These are phyloP conservation scores for Orobanche coerulescens DNA, from an alignment of 257 asterid genomes.

Conservation along the genomic window DNA sequence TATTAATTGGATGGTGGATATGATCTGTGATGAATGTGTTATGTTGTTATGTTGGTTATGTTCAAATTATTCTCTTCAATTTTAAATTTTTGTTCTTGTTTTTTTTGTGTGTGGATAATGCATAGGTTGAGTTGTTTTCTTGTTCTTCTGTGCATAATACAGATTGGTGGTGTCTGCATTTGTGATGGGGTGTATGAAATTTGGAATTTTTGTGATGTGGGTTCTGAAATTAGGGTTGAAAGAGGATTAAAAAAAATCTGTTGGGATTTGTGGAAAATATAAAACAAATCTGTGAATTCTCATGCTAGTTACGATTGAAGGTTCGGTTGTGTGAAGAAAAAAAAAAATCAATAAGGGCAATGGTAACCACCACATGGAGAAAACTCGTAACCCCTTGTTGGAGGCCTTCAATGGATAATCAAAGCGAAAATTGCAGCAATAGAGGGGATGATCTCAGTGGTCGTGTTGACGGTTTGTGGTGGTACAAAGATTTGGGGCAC, in stretches of 20 bases:
- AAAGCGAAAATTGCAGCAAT: conserved; percentile 35
- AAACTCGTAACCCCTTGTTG: conserved; percentile 63
- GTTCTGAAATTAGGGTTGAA: not conserved
- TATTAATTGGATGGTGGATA: too few species aligned
- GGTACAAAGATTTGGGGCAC: conserved; percentile 65
- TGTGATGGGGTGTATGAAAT: not conserved
- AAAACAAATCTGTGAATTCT: too few species aligned
- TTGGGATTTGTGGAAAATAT: not conserved
- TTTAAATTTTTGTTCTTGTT: not conserved
- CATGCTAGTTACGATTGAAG: too few species aligned
- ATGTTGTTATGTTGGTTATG: not conserved
- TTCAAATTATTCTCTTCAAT: not conserved
- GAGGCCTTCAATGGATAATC: conserved; percentile 41
- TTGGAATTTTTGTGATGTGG: not conserved
- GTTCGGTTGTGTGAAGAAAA: not conserved
- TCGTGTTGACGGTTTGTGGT: conserved; percentile 57
- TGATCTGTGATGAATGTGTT: too few species aligned
- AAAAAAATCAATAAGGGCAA: conserved; percentile 29
- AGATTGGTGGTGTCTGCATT: not conserved
- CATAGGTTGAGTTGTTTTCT: too few species aligned
- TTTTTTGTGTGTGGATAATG: too few species aligned
- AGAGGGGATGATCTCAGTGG: conserved; percentile 41
- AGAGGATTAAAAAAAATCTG: not conserved
- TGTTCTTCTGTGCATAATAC: not conserved
- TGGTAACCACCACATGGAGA: conserved; percentile 63